Evolutionary conservation across 352 stramenopile genomes (phyloP), one percentile per base, ranked within the genome.

Genomic region (Globisporangium abappressorium): DNA sequence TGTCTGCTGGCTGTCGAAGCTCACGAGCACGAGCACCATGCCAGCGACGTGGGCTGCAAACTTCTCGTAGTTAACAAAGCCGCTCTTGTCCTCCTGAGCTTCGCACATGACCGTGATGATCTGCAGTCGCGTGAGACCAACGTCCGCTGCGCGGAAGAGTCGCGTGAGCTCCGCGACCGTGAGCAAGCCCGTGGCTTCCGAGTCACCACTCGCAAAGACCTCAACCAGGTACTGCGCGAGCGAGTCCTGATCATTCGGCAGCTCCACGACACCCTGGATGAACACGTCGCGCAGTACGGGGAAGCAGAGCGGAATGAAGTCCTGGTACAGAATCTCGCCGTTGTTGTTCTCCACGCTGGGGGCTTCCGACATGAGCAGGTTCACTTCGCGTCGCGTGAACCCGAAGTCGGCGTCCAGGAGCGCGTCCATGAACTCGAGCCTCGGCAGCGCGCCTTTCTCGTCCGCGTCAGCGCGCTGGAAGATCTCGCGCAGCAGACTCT

Each of bases 71-170:
- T 84, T 80, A 51, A 93, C 78, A 38, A 91, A 89, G 12, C 85
- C 85, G 15, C 81, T 87, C 28, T 89, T 85, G 74, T 93, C 84
- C 70, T 93, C 83, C 60, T 89, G 80, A 2, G 86, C 81, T 64
- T 93, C 85, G 28, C 79, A 78, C 70, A 93, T 81, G 12, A 86
- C 77, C 8, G 77, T 75, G 64, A 85, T 82, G 71, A 90, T 92
- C 73, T 93, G 85, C 26, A 95, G 77, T 9, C 84, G 74, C 15
- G 87, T 93, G 69, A 95, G 84, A 0, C 87, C 85, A 7, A 95
- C 66, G 57, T 92, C 87, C 0, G 85, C 82, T 1, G 75, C 74
- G 43, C 81, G 76, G 28, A 93, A 79, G 2, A 90, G 73, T 34
- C 76, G 77, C 53, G 80, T 71, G 56, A 93, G 76, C 57, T 93